Evolutionary conservation across 495 filamentous ascomycete genomes (phyloP), one percentile per base, ranked within the genome.

Genomic region (Hypoxylon fuscum): DNA sequence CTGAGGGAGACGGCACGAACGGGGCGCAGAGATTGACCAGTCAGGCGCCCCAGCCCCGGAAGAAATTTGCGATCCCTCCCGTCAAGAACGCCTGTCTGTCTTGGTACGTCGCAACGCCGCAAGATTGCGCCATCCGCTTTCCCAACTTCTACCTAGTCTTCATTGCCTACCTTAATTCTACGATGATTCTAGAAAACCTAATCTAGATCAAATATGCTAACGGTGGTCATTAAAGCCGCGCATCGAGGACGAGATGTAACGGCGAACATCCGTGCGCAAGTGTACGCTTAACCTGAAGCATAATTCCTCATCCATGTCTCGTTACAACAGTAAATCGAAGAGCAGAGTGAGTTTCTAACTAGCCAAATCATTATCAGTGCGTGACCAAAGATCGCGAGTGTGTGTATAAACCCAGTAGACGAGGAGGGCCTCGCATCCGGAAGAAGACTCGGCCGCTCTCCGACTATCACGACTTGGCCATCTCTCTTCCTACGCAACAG

Each of bases 51-150:
- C 57, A 56, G 27, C 69, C 58, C 15, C 64, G 71, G 60, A 74
- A 74, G 69, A 78, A 78, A 63, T 77, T 78, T 59, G 71, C 73
- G 32, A 65, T 72, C 17, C 85, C 85, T 31, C 85, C 85, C n/a
- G 84, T 86, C 20, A 87, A 87, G 71, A 79, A 85, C 65, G 85
- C 84, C 18, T 87, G 85, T 74, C 69, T 87, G 59, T 77, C 82
- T 59, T 87, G 85, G 85, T 86, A 75, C 72, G 81, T 72, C 41
- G 23, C 55, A 62, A 11, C 55, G 15, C 29, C 35, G n/a, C 23
- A 37, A 45, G 15, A 56, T 57, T 44, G 41, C 44, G 55, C 53
- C 42, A 57, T 62, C 58, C n/a, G n/a, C n/a, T n/a, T n/a, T n/a
- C n/a, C n/a, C n/a, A n/a, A 20, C 38, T 8, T 43, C 14, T 41